Base-by-base conservation (phyloP, 2,329 filamentous ascomycete species). In the Talaromyces marneffei region DNA sequence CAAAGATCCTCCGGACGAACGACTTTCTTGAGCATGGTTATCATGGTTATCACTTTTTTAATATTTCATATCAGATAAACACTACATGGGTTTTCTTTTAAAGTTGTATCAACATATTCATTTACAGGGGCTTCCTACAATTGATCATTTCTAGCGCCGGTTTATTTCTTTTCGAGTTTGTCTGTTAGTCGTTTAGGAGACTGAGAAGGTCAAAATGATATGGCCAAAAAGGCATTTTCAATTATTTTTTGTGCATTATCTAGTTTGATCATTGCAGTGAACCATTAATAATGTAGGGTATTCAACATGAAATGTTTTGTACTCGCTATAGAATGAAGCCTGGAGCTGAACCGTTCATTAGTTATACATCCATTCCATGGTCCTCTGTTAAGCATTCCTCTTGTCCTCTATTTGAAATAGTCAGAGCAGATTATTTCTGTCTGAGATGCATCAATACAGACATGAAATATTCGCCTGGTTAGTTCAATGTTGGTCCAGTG, bases 1-100 rank as follows among this genome's bases (percentile, higher is more conserved):
- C 40, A 77, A 75, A 60, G 75, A 77, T 64, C 65, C 74, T 42
- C 77, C 74, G 66, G 75, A 78, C 65, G 75, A 78, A 59, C 73
- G 71, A 58, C 54, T 65, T 50, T 66, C 68, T 33, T 75, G 35
- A 42, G 56, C 39, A 37, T 2, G 31, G 37, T 29, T 29, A 33
- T 52, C 25, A 25, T 27, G n/a, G n/a, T n/a, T n/a, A n/a, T n/a
- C n/a, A n/a, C 42, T 60, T 37, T 52, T 39, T 50, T 52, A 39
- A 50, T 50, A 14, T 42, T 23, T 52, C 29, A 35, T 42, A 18
- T 53, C 53, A 14, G 25, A 54, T 42, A 31, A 33, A 52, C 29
- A 33, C 25, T 52, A 52, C 27, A 56, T 55, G 52, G 54, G 40
- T 12, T 12, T 46, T 56, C n/a, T 42, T 29, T 55, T 53, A 8